Percentiles rank a stretch among this genome's conserved stretches.
These are phyloP conservation scores for Phytophthora fragariae DNA, from an alignment of 352 stramenopile species.

Conservation along the genomic window DNA sequence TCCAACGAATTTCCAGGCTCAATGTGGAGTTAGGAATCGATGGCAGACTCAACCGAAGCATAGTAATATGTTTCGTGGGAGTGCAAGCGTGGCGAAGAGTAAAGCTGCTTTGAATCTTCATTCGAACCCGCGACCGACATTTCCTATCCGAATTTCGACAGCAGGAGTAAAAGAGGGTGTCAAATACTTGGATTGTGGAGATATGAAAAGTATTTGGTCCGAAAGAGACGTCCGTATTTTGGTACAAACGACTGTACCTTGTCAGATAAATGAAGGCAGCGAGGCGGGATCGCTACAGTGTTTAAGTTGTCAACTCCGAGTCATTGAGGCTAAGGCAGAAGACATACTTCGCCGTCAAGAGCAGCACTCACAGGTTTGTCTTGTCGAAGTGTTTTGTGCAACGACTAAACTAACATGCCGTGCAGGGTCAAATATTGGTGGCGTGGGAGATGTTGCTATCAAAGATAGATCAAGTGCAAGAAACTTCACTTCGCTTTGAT, in stretches of 20 bases:
- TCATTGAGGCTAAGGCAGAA: slow-evolving; percentile 47
- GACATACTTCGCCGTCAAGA: slow-evolving; percentile 58
- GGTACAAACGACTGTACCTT: neutral
- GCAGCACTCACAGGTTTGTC: slow-evolving; percentile 50
- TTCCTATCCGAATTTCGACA: slow-evolving; percentile 23
- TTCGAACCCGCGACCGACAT: slow-evolving; percentile 12
- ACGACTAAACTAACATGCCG: neutral
- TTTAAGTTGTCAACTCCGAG: slow-evolving; percentile 62
- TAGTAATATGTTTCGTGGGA: neutral
- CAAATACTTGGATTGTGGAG: neutral
- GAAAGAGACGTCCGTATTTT: neutral
- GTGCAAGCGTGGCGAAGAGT: neutral
- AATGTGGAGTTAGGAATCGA: neutral
- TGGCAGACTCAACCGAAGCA: no score
- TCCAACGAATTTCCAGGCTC: neutral
- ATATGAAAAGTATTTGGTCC: neutral
- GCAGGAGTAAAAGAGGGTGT: neutral
- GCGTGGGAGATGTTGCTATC: slow-evolving; percentile 54
- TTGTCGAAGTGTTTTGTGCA: neutral
- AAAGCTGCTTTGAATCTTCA: neutral
- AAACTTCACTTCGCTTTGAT: slow-evolving; percentile 50
- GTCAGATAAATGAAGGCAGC: slow-evolving; percentile 13
- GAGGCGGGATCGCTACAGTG: slow-evolving; percentile 61
- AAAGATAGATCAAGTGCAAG: slow-evolving; percentile 61
- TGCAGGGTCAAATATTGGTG: slow-evolving; percentile 54